phyloP scores from a whole-genome alignment of 1,284 basidiomycete species.

The Boletellus sp. region DNA sequence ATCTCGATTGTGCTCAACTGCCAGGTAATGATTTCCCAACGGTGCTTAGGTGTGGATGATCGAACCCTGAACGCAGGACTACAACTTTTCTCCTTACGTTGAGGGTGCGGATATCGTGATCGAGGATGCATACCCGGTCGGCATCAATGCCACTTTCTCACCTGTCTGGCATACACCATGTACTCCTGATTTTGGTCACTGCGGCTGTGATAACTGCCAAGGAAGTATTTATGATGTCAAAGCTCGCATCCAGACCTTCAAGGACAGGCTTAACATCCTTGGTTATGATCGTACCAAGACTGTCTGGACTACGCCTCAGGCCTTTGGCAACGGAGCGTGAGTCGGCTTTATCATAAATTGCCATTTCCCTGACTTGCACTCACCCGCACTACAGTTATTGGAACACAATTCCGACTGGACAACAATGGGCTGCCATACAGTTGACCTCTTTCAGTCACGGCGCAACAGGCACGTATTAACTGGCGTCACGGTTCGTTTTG shows the following conservation, averaged over 20 bases:
- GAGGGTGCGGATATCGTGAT: slow-evolving; percentile 57
- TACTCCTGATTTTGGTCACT: slow-evolving; percentile 30
- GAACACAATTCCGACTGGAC: slow-evolving; percentile 26
- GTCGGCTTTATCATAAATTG: slow-evolving; percentile 1
- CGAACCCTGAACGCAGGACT: slow-evolving; percentile 37
- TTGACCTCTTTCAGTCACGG: slow-evolving; percentile 29
- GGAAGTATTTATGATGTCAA: slow-evolving; percentile 26
- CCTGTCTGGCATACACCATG: slow-evolving; percentile 29
- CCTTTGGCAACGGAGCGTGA: slow-evolving; percentile 25
- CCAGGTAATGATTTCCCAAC: slow-evolving; percentile 28
- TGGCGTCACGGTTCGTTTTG: too few species aligned
- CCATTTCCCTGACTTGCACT: background rate
- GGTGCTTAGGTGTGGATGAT: background rate
- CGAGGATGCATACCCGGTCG: slow-evolving; percentile 28
- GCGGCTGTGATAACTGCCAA: slow-evolving; percentile 31
- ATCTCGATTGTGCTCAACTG: slow-evolving; percentile 74
- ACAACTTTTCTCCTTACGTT: slow-evolving; percentile 57
- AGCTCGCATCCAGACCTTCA: slow-evolving; percentile 26
- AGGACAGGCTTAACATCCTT: slow-evolving; percentile 27
- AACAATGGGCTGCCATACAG: slow-evolving; percentile 25
- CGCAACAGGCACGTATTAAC: slow-evolving; percentile 19
- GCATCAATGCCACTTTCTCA: slow-evolving; percentile 32
- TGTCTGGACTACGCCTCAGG: slow-evolving; percentile 31
- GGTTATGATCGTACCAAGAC: slow-evolving; percentile 27
- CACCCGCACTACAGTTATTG: slow-evolving; percentile 23